Evolutionary conservation across 805 yeast genomes (phyloP).

Genomic region (Candida coquimbonensis): DNA sequence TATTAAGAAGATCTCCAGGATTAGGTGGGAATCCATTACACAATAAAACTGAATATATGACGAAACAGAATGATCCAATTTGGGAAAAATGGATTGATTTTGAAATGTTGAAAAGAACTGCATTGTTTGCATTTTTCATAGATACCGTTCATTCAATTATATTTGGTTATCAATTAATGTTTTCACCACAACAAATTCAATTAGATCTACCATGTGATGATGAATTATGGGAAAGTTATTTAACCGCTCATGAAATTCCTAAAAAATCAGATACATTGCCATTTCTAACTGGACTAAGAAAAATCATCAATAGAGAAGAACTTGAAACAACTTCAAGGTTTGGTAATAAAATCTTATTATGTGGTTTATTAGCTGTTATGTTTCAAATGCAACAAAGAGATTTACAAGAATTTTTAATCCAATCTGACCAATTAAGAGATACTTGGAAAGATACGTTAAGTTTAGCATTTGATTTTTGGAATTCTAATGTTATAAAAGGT

Average conservation of each 20-base stretch:
- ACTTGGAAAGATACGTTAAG: constrained; percentile 70
- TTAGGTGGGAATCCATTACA: constrained; percentile 61
- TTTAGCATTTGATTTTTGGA: constrained; percentile 67
- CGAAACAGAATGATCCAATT: constrained; percentile 29
- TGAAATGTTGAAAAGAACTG: constrained; percentile 71
- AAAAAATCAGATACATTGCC: constrained; percentile 26
- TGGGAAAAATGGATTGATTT: constrained; percentile 71
- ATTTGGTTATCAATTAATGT: constrained; percentile 61
- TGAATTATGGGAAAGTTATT: constrained; percentile 44
- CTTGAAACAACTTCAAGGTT: constrained; percentile 43
- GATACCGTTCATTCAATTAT: constrained; percentile 75
- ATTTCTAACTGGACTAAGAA: constrained; percentile 53
- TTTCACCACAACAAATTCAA: constrained; percentile 56
- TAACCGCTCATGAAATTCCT: constrained; percentile 23
- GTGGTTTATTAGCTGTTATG: constrained; percentile 61
- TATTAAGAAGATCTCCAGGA: constrained; percentile 67
- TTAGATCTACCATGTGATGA: constrained; percentile 59
- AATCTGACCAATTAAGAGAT: constrained; percentile 33
- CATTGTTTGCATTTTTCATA: constrained; percentile 74
- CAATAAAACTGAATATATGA: constrained; percentile 23
- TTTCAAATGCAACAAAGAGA: constrained; percentile 70
- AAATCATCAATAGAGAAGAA: constrained; percentile 42
- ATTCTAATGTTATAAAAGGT: constrained; percentile 35
- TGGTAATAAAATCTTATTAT: constrained; percentile 58
- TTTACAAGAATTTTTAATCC: constrained; percentile 45